Evolutionary conservation across 371 early-diverging fungal genomes (phyloP).

Genomic region (Apophysomyces variabilis): DNA sequence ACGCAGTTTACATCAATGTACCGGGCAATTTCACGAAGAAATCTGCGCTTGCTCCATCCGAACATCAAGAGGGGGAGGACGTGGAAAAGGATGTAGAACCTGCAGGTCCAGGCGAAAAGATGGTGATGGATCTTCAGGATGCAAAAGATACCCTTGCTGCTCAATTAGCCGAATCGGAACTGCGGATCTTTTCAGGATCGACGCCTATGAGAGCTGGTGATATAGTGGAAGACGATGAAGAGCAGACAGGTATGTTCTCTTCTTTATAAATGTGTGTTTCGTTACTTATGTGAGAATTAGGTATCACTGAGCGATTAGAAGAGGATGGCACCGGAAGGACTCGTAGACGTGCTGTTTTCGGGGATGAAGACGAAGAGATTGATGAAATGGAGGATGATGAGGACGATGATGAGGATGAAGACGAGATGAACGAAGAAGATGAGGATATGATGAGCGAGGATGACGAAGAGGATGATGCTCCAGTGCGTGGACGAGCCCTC

Average conservation of each 20-base stretch:
- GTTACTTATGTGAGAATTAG: not conserved
- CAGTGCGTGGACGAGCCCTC: constrained; percentile 50
- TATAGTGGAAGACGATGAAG: constrained; percentile 40
- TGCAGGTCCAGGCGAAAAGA: constrained; percentile 81
- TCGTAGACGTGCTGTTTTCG: constrained; percentile 67
- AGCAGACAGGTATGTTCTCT: constrained; percentile 11
- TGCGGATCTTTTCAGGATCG: constrained; percentile 84
- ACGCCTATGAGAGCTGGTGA: constrained; percentile 74
- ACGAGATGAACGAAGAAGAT: constrained; percentile 32
- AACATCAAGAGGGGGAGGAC: constrained; percentile 36
- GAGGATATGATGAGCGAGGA: constrained; percentile 22
- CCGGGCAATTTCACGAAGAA: constrained; percentile 83
- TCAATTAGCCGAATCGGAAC: constrained; percentile 74
- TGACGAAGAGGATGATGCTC: constrained; percentile 42
- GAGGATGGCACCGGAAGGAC: constrained; percentile 52
- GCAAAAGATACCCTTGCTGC: constrained; percentile 77
- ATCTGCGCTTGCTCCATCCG: constrained; percentile 50
- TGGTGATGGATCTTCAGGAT: constrained; percentile 93
- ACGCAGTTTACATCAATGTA: constrained; percentile 97
- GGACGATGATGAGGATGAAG: constrained; percentile 50
- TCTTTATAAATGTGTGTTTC: constrained; percentile 15
- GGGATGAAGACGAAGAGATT: constrained; percentile 51
- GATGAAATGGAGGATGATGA: constrained; percentile 47
- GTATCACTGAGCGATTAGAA: constrained; percentile 43
- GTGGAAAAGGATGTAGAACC: constrained; percentile 41